phyloP scores from a whole-genome alignment of 495 filamentous ascomycete genomes.

The Tetracladium marchalianum region DNA sequence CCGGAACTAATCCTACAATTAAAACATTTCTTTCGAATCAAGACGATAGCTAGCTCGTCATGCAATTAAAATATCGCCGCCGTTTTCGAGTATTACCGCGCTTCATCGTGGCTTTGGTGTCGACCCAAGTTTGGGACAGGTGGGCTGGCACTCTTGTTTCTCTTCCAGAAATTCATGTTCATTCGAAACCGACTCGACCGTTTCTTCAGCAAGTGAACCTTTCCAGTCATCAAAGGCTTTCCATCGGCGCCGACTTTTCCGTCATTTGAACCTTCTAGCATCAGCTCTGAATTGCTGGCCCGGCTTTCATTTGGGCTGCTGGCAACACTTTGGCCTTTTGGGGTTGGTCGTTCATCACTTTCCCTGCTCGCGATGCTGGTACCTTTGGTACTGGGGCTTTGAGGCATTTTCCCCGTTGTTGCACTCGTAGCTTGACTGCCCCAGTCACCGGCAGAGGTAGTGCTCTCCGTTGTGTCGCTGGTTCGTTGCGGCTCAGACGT shows the following conservation, averaged over 20 bases:
- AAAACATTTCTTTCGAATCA: too few relatives aligned
- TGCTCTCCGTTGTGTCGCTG: conserved; percentile 43
- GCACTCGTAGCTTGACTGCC: conserved; percentile 44
- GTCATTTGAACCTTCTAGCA: neutral
- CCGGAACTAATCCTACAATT: too few relatives aligned
- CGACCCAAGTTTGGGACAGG: conserved; percentile 5
- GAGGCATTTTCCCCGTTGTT: conserved; percentile 43
- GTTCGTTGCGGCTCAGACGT: conserved; percentile 30
- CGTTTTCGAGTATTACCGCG: too few relatives aligned
- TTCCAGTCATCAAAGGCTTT: conserved; percentile 10
- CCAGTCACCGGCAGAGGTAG: conserved; percentile 39
- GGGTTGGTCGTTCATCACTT: conserved; percentile 17
- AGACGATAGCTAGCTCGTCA: too few relatives aligned
- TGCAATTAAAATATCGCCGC: too few relatives aligned
- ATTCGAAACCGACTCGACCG: conserved; percentile 21
- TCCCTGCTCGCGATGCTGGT: conserved; percentile 46
- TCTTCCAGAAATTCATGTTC: conserved; percentile 19
- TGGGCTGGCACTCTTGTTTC: conserved; percentile 17
- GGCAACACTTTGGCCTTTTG: neutral
- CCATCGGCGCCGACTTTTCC: neutral
- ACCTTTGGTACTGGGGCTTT: conserved; percentile 48
- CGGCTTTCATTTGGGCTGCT: neutral
- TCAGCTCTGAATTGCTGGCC: neutral
- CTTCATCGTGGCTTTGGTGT: neutral
- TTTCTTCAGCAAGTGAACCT: conserved; percentile 14